phyloP scores from a whole-genome alignment of 2,329 filamentous ascomycete genomes.

The Rutstroemia sp. region DNA sequence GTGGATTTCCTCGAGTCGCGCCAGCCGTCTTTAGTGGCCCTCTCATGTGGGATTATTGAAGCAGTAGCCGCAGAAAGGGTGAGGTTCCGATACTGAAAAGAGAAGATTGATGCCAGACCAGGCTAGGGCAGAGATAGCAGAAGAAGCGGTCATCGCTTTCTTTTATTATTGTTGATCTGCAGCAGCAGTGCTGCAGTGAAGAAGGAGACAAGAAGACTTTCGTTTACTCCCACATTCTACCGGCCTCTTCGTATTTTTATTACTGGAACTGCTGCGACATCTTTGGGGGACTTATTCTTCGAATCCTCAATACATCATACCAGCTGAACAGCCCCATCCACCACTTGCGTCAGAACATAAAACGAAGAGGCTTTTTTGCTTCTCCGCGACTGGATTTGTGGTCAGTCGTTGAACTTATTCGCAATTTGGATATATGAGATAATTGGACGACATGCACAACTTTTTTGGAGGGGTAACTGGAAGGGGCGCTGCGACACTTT shows the following conservation, averaged over 20 bases:
- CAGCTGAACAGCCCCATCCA: too few relatives aligned
- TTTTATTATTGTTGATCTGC: neutral
- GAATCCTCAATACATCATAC: too few relatives aligned
- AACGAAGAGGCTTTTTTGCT: too few relatives aligned
- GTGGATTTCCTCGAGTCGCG: conserved; percentile 1
- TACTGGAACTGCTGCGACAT: too few relatives aligned
- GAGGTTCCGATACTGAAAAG: neutral
- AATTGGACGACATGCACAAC: conserved; percentile 23
- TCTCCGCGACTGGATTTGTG: too few relatives aligned
- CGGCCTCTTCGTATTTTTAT: too few relatives aligned
- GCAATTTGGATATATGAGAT: neutral
- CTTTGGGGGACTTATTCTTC: too few relatives aligned
- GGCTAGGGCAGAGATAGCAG: neutral
- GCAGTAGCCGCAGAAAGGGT: neutral
- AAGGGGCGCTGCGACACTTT: conserved; percentile 28
- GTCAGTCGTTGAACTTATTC: too few relatives aligned
- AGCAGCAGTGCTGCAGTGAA: neutral
- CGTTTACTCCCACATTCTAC: too few relatives aligned
- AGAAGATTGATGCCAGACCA: neutral
- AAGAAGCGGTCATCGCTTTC: neutral
- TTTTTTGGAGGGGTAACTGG: conserved; percentile 29
- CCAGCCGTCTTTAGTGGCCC: conserved; percentile 1
- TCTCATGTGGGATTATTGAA: neutral
- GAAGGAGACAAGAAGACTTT: neutral
- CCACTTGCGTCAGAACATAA: neutral